Conservation (phyloP, 768 basidiomycete species). For the Boletus subparvulus region DNA sequence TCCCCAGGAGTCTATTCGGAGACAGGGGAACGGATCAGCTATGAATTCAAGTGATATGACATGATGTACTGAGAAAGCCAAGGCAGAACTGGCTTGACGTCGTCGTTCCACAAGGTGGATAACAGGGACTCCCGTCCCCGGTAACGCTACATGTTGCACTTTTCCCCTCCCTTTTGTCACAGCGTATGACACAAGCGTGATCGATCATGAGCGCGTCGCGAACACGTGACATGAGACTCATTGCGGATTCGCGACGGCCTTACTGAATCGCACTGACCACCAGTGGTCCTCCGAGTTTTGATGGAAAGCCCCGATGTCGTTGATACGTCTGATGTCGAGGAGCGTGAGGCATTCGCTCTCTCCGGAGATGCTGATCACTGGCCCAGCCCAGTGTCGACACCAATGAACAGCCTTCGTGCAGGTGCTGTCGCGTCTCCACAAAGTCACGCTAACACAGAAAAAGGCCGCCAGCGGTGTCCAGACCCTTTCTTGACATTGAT, state of each 20-base stretch:
- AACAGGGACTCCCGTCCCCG: too few relatives aligned
- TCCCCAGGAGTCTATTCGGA: too few relatives aligned
- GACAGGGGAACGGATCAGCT: too few relatives aligned
- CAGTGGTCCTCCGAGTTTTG: neutral
- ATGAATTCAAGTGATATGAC: too few relatives aligned
- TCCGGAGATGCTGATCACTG: constrained; percentile 10
- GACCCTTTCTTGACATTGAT: neutral
- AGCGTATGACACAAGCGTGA: too few relatives aligned
- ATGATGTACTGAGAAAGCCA: too few relatives aligned
- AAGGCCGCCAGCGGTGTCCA: neutral
- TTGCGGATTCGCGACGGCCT: neutral
- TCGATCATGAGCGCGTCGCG: constrained; percentile 2
- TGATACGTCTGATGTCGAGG: constrained; percentile 65
- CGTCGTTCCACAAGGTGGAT: too few relatives aligned
- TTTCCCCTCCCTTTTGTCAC: too few relatives aligned
- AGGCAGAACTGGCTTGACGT: too few relatives aligned
- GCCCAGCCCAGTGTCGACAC: neutral
- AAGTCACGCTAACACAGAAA: neutral
- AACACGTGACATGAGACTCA: constrained; percentile 20
- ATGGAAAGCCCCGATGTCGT: constrained; percentile 43
- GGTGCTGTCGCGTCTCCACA: constrained; percentile 1
- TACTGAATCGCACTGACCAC: neutral
- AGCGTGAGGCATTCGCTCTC: constrained; percentile 44
- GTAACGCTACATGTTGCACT: too few relatives aligned
- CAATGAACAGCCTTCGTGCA: neutral